A percentile compares a stretch with the other conserved stretches of the same genome.
phyloP scores from a whole-genome alignment of 768 basidiomycete species.

The Pleurotus tuoliensis region DNA sequence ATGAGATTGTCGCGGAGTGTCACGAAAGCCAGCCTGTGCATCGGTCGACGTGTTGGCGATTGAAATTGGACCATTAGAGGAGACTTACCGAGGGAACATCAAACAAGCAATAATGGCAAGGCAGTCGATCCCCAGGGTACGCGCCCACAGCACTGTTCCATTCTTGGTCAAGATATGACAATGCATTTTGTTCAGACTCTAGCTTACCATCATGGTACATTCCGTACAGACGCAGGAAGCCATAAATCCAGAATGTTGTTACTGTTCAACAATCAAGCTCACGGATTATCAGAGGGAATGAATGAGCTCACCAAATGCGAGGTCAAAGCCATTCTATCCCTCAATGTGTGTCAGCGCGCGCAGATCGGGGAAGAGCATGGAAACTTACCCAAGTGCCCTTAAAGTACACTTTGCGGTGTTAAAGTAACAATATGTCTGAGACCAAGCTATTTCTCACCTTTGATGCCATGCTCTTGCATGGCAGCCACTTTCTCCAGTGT shows the following conservation, averaged over 20 bases:
- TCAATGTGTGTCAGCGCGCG: constrained; percentile 4
- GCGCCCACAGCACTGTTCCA: constrained; percentile 59
- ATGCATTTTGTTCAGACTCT: not conserved
- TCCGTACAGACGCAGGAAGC: constrained; percentile 74
- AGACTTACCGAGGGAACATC: constrained; percentile 75
- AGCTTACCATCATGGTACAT: constrained; percentile 59
- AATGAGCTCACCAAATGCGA: constrained; percentile 68
- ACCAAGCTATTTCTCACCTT: constrained; percentile 43
- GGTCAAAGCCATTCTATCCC: constrained; percentile 82
- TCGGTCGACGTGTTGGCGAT: not conserved
- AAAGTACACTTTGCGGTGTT: constrained; percentile 56
- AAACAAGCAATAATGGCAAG: constrained; percentile 87
- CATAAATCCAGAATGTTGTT: constrained; percentile 75
- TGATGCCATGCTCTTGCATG: constrained; percentile 93
- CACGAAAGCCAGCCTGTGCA: constrained; percentile 80
- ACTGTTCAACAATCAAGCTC: constrained; percentile 37
- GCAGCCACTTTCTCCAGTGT: constrained; percentile 89
- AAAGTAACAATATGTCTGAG: constrained; percentile 4
- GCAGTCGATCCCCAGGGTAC: constrained; percentile 70
- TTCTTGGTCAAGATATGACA: not conserved
- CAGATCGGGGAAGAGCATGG: no score
- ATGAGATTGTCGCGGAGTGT: constrained; percentile 78
- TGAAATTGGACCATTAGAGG: not conserved
- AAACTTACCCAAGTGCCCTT: constrained; percentile 73
- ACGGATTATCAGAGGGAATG: not conserved